A percentile compares a stretch with the other conserved stretches of the same genome.
Evolutionary conservation across 371 early-diverging fungal genomes (phyloP).

Genomic region (Basidiobolus meristosporus): DNA sequence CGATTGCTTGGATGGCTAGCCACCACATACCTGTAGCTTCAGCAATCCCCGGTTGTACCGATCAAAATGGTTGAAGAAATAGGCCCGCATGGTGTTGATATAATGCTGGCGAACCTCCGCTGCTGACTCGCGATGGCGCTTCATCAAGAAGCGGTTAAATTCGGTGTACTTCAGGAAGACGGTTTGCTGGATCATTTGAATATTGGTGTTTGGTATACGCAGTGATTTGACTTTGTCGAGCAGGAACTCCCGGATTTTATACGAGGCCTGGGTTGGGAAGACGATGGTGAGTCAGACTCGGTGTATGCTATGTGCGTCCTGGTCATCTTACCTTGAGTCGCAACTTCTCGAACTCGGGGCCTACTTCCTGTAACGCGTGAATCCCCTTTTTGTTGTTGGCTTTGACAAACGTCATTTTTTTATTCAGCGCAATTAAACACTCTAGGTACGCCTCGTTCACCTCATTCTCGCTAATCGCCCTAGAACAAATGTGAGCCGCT

Average conservation of each 20-base stretch:
- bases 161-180: slow-evolving; percentile 73
- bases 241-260: slow-evolving; percentile 71
- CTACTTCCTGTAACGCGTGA: too few species aligned
- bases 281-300: too few species aligned
- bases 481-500: too few species aligned
- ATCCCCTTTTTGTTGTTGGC: too few species aligned
- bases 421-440: too few species aligned
- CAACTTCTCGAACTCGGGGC: too few species aligned
- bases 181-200: slow-evolving; percentile 77
- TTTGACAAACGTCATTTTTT: too few species aligned
- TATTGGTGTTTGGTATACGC: slow-evolving; percentile 72
- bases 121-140: slow-evolving; percentile 76
- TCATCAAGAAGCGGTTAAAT: slow-evolving; percentile 68
- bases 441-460: too few species aligned
- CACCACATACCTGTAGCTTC: slow-evolving; percentile 37
- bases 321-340: too few species aligned
- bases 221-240: slow-evolving; percentile 63
- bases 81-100: slow-evolving; percentile 58
- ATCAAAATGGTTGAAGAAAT: slow-evolving; percentile 76
- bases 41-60: slow-evolving; percentile 53
- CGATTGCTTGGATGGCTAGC: background rate
- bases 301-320: too few species aligned
- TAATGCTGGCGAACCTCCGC: slow-evolving; percentile 69
- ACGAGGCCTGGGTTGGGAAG: slow-evolving; percentile 16
- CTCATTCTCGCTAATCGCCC: too few species aligned